Evolutionary conservation across 768 basidiomycete species (phyloP).

Genomic region (Boletus coccyginus): DNA sequence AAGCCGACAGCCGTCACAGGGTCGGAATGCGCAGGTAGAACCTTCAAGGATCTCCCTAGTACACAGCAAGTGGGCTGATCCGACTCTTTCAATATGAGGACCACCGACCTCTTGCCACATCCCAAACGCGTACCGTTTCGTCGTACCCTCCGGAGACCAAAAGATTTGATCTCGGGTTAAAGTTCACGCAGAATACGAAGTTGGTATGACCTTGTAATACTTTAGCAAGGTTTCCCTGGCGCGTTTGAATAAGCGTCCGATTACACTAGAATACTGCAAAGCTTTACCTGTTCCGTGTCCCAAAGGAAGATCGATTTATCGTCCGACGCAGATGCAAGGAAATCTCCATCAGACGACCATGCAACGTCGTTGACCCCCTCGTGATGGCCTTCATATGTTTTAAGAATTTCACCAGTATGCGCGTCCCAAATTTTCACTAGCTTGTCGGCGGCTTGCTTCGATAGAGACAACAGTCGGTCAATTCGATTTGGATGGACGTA

Average conservation of each 20-base stretch:
- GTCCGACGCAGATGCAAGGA: conserved; percentile 90
- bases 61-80: not conserved
- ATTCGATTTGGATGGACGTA: conserved; percentile 2
- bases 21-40: conserved; percentile 94
- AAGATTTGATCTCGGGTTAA: conserved; percentile 85
- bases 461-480: conserved; percentile 24
- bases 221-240: conserved; percentile 57
- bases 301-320: conserved; percentile 88
- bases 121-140: conserved; percentile 97
- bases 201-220: conserved; percentile 84
- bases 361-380: conserved; percentile 89
- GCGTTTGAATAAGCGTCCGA: not conserved
- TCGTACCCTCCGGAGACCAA: conserved; percentile 94
- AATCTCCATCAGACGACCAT: conserved; percentile 81
- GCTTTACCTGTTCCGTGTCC: conserved; percentile 63
- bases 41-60: conserved; percentile 78
- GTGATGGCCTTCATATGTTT: conserved; percentile 70
- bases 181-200: conserved; percentile 92
- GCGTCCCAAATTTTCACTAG: conserved; percentile 79
- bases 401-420: conserved; percentile 66
- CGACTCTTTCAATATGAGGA: not conserved
- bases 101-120: conserved; percentile 75
- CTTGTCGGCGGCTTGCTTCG: conserved; percentile 79
- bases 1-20: conserved; percentile 94
- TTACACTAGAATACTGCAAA: conserved; percentile 5